Percentiles rank a stretch among this genome's conserved stretches.
Conservation (phyloP, 345 rosid genomes). For the Kernera saxatilis region DNA sequence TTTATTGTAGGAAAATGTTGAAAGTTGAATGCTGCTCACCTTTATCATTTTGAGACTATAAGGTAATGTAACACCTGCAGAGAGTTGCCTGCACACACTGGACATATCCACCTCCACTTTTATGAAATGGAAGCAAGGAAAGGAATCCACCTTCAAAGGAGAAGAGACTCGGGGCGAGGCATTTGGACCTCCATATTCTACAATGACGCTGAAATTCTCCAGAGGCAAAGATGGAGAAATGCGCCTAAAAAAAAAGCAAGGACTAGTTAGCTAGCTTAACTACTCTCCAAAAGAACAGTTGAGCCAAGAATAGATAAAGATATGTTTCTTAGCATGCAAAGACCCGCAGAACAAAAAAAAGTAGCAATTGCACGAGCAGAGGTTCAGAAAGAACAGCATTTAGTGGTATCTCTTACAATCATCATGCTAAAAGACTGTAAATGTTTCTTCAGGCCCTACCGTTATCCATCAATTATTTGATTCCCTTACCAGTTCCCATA, state of each 20-base stretch:
- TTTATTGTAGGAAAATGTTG: background rate
- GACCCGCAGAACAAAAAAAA: background rate
- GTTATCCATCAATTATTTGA: background rate
- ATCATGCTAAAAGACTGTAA: background rate
- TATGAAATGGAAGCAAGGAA: constrained; percentile 45
- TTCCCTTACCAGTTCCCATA: background rate
- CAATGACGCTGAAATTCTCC: constrained; percentile 44
- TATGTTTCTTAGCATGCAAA: constrained; percentile 13
- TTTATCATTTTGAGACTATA: constrained; percentile 17
- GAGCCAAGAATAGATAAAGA: background rate
- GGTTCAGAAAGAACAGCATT: background rate
- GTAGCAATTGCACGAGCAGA: background rate
- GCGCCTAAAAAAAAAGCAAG: constrained; percentile 36
- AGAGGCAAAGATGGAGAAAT: constrained; percentile 46
- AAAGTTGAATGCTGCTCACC: constrained; percentile 32
- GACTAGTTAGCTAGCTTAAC: constrained; percentile 16
- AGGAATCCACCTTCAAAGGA: constrained; percentile 24
- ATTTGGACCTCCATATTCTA: constrained; percentile 57
- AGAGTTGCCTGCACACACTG: constrained; percentile 44
- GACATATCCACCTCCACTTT: constrained; percentile 45
- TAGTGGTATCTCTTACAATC: background rate
- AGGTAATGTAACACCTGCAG: constrained; percentile 44
- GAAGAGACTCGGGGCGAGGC: constrained; percentile 38
- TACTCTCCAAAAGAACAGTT: background rate
- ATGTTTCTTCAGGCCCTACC: background rate